phyloP scores from a whole-genome alignment of 306 rosid species.

The Hippophae tibetana region DNA sequence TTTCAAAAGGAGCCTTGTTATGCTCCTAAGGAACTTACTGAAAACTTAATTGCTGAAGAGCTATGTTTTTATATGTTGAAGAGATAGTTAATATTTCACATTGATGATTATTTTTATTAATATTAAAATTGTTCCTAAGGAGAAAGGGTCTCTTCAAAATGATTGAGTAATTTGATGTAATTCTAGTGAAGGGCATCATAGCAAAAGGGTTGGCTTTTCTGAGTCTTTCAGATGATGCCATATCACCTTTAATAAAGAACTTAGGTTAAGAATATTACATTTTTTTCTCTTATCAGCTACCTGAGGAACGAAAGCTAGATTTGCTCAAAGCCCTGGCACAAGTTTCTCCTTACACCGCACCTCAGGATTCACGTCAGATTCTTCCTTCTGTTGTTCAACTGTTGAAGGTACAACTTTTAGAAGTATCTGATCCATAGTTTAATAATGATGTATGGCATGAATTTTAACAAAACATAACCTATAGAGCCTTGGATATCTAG shows the following conservation, averaged over 20 bases:
- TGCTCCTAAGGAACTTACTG: not conserved
- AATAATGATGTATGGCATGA: not conserved
- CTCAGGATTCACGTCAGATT: constrained; percentile 94
- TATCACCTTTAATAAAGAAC: not conserved
- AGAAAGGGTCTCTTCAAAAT: not conserved
- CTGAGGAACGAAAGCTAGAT: constrained; percentile 87
- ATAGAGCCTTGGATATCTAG: no score
- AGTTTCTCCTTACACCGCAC: constrained; percentile 76
- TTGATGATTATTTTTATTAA: no score
- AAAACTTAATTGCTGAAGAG: not conserved
- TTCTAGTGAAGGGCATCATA: not conserved
- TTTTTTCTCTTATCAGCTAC: constrained; percentile 46
- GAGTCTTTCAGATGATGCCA: not conserved
- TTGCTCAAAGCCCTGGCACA: constrained; percentile 92
- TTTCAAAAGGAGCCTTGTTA: no score
- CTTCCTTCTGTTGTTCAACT: constrained; percentile 91
- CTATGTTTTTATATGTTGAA: not conserved
- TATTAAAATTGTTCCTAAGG: no score
- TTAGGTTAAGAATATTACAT: not conserved
- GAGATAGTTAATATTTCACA: not conserved
- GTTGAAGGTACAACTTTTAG: constrained; percentile 42
- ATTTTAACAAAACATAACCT: no score
- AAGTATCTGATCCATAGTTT: not conserved
- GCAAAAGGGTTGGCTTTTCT: not conserved
- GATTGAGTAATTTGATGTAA: not conserved